Base-by-base conservation (phyloP, 208 protist genomes). In the Porcisia deanei region DNA sequence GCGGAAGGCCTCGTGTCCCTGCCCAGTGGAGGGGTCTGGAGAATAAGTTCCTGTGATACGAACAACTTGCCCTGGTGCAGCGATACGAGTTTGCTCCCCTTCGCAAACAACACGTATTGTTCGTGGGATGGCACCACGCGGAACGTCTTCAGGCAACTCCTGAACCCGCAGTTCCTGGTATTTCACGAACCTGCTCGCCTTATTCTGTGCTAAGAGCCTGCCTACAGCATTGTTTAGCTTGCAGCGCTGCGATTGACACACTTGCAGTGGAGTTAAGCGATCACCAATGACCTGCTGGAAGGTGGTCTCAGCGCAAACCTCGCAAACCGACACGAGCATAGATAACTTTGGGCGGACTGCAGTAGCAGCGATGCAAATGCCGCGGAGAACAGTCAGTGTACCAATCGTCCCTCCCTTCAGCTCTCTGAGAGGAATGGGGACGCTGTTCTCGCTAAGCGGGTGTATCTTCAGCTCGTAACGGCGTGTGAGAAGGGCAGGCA, bases 261-360 rank as follows among this genome's bases (percentile, higher is more conserved):
- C 87, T 67, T 90, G 90, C 41, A 95, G 54, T 14, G 94, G 94
- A 7, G 88, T 94, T 25, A 95, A 71, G 10, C 91, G 87, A 79
- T 95, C 90, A 47, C 94, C 94, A 63, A 96, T 88, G 25, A 97
- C 94, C 76, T 97, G 89, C 79, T 96, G 91, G 83, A 96, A 96
- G 16, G 92, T 96, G 20, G 91, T 95, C 70, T 94, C 92, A 22
- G 92, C 90, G 72, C 94, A 97, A 12, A 95, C 88, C 71, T 97
- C 94, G 77, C 94, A 97, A 5, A 97, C 88, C 14, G 91, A 97
- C 45, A 94, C 93, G 14, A 94, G 80, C 84, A 97, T 91, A 3
- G 85, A 69, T 30, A 97, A 69, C 69, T 94, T 95, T 7, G 94
- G 94, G n/a, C 91, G 87, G 69, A 95, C 86, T 16, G 92, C 91